phyloP scores from a whole-genome alignment of 164 flowering plant genomes.

The Buxus sempervirens region DNA sequence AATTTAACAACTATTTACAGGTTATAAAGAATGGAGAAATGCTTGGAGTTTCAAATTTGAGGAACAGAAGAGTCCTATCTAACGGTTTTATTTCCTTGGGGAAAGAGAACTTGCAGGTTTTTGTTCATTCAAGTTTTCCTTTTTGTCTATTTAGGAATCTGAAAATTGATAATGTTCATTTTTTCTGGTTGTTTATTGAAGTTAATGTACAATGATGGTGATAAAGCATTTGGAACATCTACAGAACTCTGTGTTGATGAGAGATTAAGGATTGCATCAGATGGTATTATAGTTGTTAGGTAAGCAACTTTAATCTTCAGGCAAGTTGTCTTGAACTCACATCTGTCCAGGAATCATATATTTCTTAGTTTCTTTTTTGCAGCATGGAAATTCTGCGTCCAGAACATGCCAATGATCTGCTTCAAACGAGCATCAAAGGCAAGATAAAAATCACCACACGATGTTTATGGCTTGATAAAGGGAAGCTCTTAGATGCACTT shows the following conservation, averaged over 20 bases:
- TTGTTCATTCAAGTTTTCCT: slow-evolving; percentile 3
- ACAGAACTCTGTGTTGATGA: slow-evolving; percentile 90
- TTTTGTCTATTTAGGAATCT: neutral
- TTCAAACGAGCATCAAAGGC: slow-evolving; percentile 60
- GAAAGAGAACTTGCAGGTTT: slow-evolving; percentile 90
- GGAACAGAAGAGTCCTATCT: slow-evolving; percentile 93
- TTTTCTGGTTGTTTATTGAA: slow-evolving; percentile 28
- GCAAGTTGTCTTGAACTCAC: neutral
- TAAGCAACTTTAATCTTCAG: slow-evolving; percentile 16
- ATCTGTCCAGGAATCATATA: neutral
- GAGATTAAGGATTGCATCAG: slow-evolving; percentile 84
- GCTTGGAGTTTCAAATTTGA: slow-evolving; percentile 97
- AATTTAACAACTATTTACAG: slow-evolving; percentile 33
- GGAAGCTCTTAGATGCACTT: slow-evolving; percentile 91
- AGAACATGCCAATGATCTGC: slow-evolving; percentile 33
- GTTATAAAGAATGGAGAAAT: slow-evolving; percentile 99
- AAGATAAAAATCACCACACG: slow-evolving; percentile 93
- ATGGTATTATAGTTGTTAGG: slow-evolving; percentile 94
- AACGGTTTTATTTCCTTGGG: slow-evolving; percentile 86
- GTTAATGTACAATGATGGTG: slow-evolving; percentile 98
- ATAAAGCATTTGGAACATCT: slow-evolving; percentile 97
- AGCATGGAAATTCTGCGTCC: slow-evolving; percentile 98
- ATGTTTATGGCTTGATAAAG: slow-evolving; percentile 98
- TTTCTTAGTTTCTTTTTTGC: slow-evolving; percentile 19
- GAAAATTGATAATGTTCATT: slow-evolving; percentile 11